Evolutionary conservation across 805 yeast species (phyloP), one percentile per base, ranked within the genome.

Genomic region (Yarrowia sp.): DNA sequence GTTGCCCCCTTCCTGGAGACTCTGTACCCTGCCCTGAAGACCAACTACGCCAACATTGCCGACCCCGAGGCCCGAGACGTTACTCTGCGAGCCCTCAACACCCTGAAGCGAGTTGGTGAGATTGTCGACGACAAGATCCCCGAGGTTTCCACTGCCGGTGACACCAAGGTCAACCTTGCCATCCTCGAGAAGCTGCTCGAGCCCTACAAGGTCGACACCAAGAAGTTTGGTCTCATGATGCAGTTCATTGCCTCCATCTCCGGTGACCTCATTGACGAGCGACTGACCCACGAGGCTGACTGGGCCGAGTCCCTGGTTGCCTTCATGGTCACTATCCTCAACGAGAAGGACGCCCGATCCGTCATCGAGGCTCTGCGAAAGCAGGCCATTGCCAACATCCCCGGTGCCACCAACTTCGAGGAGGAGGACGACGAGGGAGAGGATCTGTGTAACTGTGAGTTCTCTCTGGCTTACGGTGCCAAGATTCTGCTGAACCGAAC

Each of bases 21-120:
- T 81, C 88, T 95, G 79, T 90, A 92, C 86, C 99, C 99, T 81
- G 91, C 97, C 79, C 87, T 95, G 83, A 91, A 91, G 89, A 82
- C 88, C 81, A 95, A 95, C 91, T 88, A 89, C 85, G 84, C 90
- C 79, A 92, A 91, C 86, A 93, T 95, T 85, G 99, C 99, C 83
- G 99, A 95, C 84, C 99, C 99, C 82, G 99, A 95, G 86, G 99
- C 99, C 76, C 94, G 99, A 86, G 94, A 91, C 75, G 98, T 95
- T 81, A 95, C 99, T 77, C 86, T 86, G 79, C 93, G 98, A 86
- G 99, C 97, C 81, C 86, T 94, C 83, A 89, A 84, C 89, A 95
- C 99, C 77, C 89, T 95, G 82, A 92, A 90, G 87, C 92, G 99
- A 89, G 99, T 95, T 77, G 99, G 98, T 90, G 92, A 90, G 82